A percentile compares a stretch with the other conserved stretches of the same genome.
Conservation (phyloP, 2,329 filamentous ascomycete genomes). For the Huntiella omanensis region DNA sequence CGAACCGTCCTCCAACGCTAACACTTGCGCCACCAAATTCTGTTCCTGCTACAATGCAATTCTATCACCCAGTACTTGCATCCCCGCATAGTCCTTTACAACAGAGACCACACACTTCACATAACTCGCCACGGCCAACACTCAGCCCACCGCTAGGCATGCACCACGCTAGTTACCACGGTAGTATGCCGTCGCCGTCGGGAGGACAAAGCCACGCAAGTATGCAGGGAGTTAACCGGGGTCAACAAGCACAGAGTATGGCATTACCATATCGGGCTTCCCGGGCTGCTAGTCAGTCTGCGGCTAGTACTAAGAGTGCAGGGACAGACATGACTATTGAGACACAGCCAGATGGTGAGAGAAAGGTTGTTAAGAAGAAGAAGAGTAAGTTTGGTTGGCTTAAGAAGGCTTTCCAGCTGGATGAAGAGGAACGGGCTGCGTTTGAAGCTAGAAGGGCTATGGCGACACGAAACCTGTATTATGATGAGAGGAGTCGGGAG, state of each 20-base stretch:
- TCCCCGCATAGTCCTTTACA: slow-evolving; percentile 46
- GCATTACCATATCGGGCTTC: no score
- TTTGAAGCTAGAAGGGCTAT: slow-evolving; percentile 37
- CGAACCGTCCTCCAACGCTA: no score
- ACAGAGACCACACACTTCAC: slow-evolving; percentile 36
- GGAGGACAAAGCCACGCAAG: slow-evolving; percentile 15
- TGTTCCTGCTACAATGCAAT: slow-evolving; percentile 21
- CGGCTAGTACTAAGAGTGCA: slow-evolving; percentile 38
- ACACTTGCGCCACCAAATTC: no score
- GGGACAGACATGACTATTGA: slow-evolving; percentile 29
- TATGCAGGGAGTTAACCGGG: no score
- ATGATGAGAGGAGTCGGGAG: slow-evolving; percentile 29
- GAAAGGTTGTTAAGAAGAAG: slow-evolving; percentile 40
- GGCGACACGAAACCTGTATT: slow-evolving; percentile 27
- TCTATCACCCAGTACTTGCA: slow-evolving; percentile 42
- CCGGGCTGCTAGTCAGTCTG: slow-evolving; percentile 6
- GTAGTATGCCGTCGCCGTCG: slow-evolving; percentile 33
- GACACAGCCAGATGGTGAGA: slow-evolving; percentile 16
- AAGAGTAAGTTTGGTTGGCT: slow-evolving; percentile 49
- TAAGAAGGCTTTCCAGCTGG: slow-evolving; percentile 47
- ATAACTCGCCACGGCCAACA: slow-evolving; percentile 13
- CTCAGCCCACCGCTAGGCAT: slow-evolving; percentile 4
- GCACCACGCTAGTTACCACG: slow-evolving; percentile 15
- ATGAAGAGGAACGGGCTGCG: slow-evolving; percentile 41
- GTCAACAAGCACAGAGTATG: no score